Evolutionary conservation across 306 rosid genomes (phyloP).

Genomic region (Casuarina equisetifolia): DNA sequence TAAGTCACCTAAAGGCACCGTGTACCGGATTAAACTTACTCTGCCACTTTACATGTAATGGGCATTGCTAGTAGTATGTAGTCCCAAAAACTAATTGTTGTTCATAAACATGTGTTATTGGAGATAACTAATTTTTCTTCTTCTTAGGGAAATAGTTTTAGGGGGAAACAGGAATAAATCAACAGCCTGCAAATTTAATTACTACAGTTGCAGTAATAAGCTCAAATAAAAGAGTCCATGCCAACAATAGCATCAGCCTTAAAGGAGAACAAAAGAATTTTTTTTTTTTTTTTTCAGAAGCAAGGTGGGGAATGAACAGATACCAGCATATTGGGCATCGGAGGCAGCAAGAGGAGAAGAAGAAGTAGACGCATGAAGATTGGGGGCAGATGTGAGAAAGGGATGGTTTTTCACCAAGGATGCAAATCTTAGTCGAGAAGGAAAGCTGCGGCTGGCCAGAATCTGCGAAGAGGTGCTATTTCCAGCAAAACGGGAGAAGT

Average conservation of each 20-base stretch:
- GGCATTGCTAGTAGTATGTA: too few relatives aligned
- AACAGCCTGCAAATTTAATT: neutral
- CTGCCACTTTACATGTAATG: too few relatives aligned
- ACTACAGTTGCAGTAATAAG: neutral
- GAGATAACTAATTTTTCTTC: too few relatives aligned
- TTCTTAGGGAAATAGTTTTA: neutral
- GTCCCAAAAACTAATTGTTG: too few relatives aligned
- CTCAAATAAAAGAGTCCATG: too few relatives aligned
- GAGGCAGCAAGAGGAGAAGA: conserved; percentile 61
- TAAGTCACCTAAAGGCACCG: too few relatives aligned
- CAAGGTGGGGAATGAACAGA: neutral
- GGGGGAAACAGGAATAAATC: neutral
- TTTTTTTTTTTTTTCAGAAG: neutral
- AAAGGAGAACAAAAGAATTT: neutral
- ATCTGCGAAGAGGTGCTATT: conserved; percentile 19
- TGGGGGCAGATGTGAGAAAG: conserved; percentile 9
- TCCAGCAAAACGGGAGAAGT: conserved; percentile 15
- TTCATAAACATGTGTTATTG: too few relatives aligned
- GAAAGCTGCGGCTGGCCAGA: conserved; percentile 17
- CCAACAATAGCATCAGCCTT: too few relatives aligned
- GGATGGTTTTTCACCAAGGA: neutral
- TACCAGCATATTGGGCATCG: conserved; percentile 63
- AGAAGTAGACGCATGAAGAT: conserved; percentile 46
- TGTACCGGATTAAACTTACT: too few relatives aligned
- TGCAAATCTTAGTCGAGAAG: conserved; percentile 16